Evolutionary conservation across 345 rosid species (phyloP), one percentile per base, ranked within the genome.

Genomic region (Linum usitatissimum): DNA sequence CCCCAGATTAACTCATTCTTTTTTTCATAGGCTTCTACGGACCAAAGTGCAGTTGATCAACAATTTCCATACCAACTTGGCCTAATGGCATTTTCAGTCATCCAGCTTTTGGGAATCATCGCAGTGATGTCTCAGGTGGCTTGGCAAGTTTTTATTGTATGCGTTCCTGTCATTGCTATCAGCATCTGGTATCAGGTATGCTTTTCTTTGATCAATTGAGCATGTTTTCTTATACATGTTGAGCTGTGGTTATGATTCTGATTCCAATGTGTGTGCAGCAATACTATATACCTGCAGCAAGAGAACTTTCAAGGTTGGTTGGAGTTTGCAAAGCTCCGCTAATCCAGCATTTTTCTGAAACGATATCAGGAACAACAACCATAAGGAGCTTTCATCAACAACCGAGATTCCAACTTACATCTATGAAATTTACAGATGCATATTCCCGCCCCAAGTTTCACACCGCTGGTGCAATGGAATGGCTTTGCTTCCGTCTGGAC

Each of bases 141-240:
- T 17, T 91, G 96, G 94, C 84, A 84, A 70, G 78, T 91, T 53
- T 86, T 91, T 64, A 66, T 88, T 15, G 73, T 83, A 54, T 88
- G 84, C 65, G 78, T 91, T 57, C 97, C 96, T 5, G 80, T 82
- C 38, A 71, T 83, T 68, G 72, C 90, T 42, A 59, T 70, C 65
- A 81, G 81, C 69, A 64, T 88, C 65, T 86, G 87, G 96, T 86
- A 81, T 68, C 91, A 86, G 96, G 97, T 87, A 80, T 69, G 62
- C 39, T 30, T 69, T 30, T 36, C n/a, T 45, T 45, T 45, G 28
- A 15, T 65, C 30, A 9, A 21, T 55, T 57, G 6, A 0, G 49
- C 15, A n/a, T 12, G 38, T 56, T n/a, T 3, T 17, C 14, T n/a
- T n/a, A n/a, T n/a, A n/a, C n/a, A n/a, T n/a, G n/a, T n/a, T n/a